Evolutionary conservation across 2,329 filamentous ascomycete genomes (phyloP).

Genomic region (Colletotrichum lentis): DNA sequence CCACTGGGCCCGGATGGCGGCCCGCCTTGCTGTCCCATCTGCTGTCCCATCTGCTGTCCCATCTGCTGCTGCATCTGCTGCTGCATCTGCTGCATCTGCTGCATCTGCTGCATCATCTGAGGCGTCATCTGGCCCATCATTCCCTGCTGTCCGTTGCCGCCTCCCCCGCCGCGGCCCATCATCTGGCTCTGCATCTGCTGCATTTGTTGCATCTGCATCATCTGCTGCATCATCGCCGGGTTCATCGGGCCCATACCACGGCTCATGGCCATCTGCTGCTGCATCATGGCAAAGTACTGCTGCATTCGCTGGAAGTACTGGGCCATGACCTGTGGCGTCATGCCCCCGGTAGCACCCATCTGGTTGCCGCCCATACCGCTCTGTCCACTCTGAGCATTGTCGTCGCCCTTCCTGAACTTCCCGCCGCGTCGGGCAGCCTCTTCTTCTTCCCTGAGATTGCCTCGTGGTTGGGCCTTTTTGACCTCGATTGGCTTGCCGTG

Average conservation of each 20-base stretch:
- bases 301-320: slow-evolving; percentile 99
- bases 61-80: slow-evolving; percentile 71
- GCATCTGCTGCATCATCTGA: slow-evolving; percentile 70
- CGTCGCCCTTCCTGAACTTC: slow-evolving; percentile 66
- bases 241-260: slow-evolving; percentile 73
- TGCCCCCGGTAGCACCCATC: slow-evolving; percentile 64
- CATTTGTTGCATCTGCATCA: slow-evolving; percentile 78
- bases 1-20: slow-evolving; percentile 41
- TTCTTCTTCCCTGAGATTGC: slow-evolving; percentile 92
- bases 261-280: slow-evolving; percentile 90
- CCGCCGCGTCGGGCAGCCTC: slow-evolving; percentile 69
- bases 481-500: slow-evolving; percentile 97
- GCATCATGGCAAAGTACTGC: slow-evolving; percentile 94
- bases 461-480: slow-evolving; percentile 94
- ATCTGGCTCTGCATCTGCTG: slow-evolving; percentile 60
- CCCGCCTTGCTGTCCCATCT: slow-evolving; percentile 34
- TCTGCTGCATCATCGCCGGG: slow-evolving; percentile 77
- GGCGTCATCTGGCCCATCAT: slow-evolving; percentile 57
- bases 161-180: slow-evolving; percentile 54
- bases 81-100: slow-evolving; percentile 68
- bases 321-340: slow-evolving; percentile 97
- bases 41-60: slow-evolving; percentile 56
- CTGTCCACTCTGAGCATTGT: slow-evolving; percentile 47
- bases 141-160: slow-evolving; percentile 49
- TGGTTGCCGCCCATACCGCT: slow-evolving; percentile 49